Evolutionary conservation across 129 eudicot genomes (phyloP).

Genomic region (sunflower (Helianthus annuus)): DNA sequence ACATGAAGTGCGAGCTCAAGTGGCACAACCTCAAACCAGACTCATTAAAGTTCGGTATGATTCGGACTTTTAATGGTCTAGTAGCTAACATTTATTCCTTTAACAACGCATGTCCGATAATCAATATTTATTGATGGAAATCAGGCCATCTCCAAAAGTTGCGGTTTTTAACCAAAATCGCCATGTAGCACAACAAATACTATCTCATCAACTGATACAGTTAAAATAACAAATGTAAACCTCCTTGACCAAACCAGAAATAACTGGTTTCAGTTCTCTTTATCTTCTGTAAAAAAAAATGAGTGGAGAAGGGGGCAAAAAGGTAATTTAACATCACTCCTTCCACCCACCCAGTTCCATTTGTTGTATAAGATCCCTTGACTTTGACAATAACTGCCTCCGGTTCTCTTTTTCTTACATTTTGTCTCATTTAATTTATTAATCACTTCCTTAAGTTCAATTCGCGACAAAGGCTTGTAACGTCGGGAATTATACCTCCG

Average conservation of each 20-base stretch:
- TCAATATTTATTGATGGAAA: too few relatives aligned
- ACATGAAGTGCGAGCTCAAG: too few relatives aligned
- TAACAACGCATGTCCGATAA: too few relatives aligned
- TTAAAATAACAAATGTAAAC: not conserved
- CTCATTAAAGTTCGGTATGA: too few relatives aligned
- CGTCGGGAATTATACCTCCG: conserved; percentile 76
- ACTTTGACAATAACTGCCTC: not conserved
- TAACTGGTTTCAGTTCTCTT: not conserved
- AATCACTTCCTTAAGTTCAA: conserved; percentile 39
- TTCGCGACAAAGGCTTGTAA: conserved; percentile 59
- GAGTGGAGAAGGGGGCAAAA: not conserved
- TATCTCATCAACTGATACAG: conserved; percentile 14
- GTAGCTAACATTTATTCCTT: too few relatives aligned
- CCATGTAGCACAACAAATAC: conserved; percentile 11
- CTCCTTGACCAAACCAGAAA: not conserved
- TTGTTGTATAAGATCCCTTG: not conserved
- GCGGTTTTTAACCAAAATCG: not conserved
- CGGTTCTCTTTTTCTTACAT: not conserved
- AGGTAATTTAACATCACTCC: conserved; percentile 12
- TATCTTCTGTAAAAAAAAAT: not conserved
- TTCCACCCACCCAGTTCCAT: conserved; percentile 3
- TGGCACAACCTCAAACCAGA: too few relatives aligned
- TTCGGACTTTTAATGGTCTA: too few relatives aligned
- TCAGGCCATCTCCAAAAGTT: not conserved
- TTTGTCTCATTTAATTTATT: not conserved